These are phyloP conservation scores for Amanita molliuscula DNA, from an alignment of 768 basidiomycete genomes.

Conservation along the genomic window DNA sequence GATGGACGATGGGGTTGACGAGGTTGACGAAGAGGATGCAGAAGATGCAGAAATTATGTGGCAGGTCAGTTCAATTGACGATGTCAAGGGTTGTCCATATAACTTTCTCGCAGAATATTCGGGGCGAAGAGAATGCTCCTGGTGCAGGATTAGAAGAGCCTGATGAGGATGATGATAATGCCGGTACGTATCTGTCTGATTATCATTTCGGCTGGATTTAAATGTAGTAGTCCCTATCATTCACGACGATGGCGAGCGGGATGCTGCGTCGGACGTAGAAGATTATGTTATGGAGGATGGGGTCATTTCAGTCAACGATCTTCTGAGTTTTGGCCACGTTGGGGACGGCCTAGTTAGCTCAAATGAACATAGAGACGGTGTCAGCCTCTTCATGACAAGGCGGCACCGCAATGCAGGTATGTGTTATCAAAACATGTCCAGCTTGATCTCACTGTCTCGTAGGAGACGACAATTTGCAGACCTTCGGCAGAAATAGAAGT, in stretches of 20 bases:
- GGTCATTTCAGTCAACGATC: slow-evolving; percentile 31
- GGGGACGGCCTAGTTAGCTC: slow-evolving; percentile 41
- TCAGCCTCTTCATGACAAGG: slow-evolving; percentile 41
- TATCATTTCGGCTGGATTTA: neutral
- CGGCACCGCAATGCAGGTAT: slow-evolving; percentile 40
- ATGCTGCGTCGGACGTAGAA: slow-evolving; percentile 55
- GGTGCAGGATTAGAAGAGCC: slow-evolving; percentile 35
- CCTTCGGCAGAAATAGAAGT: slow-evolving; percentile 56
- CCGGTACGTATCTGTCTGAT: slow-evolving; percentile 27
- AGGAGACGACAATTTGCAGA: slow-evolving; percentile 46
- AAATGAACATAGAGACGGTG: slow-evolving; percentile 29
- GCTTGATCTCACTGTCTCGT: slow-evolving; percentile 4
- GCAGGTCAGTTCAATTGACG: slow-evolving; percentile 18
- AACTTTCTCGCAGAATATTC: slow-evolving; percentile 34
- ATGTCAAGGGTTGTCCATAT: neutral
- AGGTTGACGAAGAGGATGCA: slow-evolving; percentile 1
- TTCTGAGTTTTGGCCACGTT: slow-evolving; percentile 33
- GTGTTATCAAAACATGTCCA: slow-evolving; percentile 9
- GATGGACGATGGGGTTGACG: slow-evolving; percentile 16
- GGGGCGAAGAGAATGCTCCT: slow-evolving; percentile 31
- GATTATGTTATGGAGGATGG: slow-evolving; percentile 38
- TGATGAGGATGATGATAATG: slow-evolving; percentile 55
- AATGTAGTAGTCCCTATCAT: slow-evolving; percentile 42
- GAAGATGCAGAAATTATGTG: slow-evolving; percentile 21
- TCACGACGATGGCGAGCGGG: slow-evolving; percentile 53